A percentile compares a stretch with the other conserved stretches of the same genome.
phyloP scores from a whole-genome alignment of 2,329 filamentous ascomycete species.

The Nigrospora sphaerica region DNA sequence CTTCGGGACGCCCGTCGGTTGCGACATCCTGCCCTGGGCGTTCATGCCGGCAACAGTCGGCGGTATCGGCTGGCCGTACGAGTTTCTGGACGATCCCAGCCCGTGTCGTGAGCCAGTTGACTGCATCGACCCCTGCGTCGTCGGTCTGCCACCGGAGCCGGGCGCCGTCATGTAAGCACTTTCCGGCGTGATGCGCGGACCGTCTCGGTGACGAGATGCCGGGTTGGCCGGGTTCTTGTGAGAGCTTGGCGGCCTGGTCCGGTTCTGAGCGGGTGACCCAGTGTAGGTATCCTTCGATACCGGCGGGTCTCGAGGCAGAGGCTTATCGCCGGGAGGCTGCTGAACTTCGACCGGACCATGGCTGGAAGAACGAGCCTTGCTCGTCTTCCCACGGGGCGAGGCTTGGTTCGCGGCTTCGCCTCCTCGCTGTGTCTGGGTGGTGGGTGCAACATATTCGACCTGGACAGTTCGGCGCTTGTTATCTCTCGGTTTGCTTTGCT shows the following conservation, averaged over 20 bases:
- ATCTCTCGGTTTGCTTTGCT: slow-evolving; percentile 60
- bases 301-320: slow-evolving; percentile 51
- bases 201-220: slow-evolving; percentile 38
- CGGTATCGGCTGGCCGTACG: slow-evolving; percentile 82
- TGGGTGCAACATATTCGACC: slow-evolving; percentile 92
- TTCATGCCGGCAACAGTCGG: slow-evolving; percentile 85
- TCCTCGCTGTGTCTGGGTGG: slow-evolving; percentile 75
- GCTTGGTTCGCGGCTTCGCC: slow-evolving; percentile 25
- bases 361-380: slow-evolving; percentile 43
- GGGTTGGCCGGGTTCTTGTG: slow-evolving; percentile 38
- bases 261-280: slow-evolving; percentile 20
- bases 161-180: slow-evolving; percentile 40
- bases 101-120: slow-evolving; percentile 59
- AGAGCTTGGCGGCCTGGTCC: slow-evolving; percentile 39
- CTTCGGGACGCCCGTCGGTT: slow-evolving; percentile 58
- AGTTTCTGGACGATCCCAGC: slow-evolving; percentile 46
- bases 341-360: slow-evolving; percentile 42
- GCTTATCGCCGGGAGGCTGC: slow-evolving; percentile 43
- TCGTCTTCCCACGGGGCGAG: slow-evolving; percentile 29
- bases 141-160: slow-evolving; percentile 52
- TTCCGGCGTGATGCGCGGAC: slow-evolving; percentile 49
- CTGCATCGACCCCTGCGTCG: slow-evolving; percentile 75
- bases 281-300: slow-evolving; percentile 34
- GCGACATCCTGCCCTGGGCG: slow-evolving; percentile 82
- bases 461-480: slow-evolving; percentile 92